phyloP scores from a whole-genome alignment of 495 filamentous ascomycete genomes.

The Podospora comata region DNA sequence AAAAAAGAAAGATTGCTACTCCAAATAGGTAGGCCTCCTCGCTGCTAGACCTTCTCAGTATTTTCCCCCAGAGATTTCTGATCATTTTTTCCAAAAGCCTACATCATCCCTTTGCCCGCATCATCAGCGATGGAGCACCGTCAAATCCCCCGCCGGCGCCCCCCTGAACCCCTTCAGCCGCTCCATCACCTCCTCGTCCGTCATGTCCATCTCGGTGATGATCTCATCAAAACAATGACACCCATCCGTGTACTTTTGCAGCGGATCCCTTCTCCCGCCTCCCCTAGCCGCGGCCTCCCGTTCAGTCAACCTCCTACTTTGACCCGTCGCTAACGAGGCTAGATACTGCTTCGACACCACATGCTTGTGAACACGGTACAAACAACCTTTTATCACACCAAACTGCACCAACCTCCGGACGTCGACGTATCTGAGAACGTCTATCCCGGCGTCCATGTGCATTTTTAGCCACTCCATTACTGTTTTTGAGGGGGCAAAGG shows the following conservation, averaged over 20 bases:
- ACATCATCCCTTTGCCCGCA: background rate
- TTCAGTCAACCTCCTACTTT: slow-evolving; percentile 31
- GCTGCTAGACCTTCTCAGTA: too few relatives aligned
- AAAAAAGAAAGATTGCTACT: too few relatives aligned
- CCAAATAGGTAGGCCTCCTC: too few relatives aligned
- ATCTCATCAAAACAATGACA: slow-evolving; percentile 87
- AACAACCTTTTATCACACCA: slow-evolving; percentile 88
- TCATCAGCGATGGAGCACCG: slow-evolving; percentile 47
- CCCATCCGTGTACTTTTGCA: slow-evolving; percentile 74
- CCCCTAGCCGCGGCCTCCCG: slow-evolving; percentile 30
- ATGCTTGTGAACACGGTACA: slow-evolving; percentile 94
- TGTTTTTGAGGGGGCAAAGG: slow-evolving; percentile 70
- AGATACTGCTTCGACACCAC: slow-evolving; percentile 61
- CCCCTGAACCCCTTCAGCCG: slow-evolving; percentile 41
- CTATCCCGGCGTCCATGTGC: slow-evolving; percentile 56
- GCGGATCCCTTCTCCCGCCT: slow-evolving; percentile 35
- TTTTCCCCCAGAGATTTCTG: too few relatives aligned
- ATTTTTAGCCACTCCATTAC: slow-evolving; percentile 77
- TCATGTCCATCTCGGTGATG: slow-evolving; percentile 68
- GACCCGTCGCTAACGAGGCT: slow-evolving; percentile 40
- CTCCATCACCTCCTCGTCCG: slow-evolving; percentile 55
- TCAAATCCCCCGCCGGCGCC: slow-evolving; percentile 45
- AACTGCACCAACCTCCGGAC: slow-evolving; percentile 90
- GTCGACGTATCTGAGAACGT: slow-evolving; percentile 69
- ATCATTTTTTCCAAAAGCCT: too few relatives aligned